Base-by-base conservation (phyloP, 2,329 filamentous ascomycete species). In the Scedosporium boydii region DNA sequence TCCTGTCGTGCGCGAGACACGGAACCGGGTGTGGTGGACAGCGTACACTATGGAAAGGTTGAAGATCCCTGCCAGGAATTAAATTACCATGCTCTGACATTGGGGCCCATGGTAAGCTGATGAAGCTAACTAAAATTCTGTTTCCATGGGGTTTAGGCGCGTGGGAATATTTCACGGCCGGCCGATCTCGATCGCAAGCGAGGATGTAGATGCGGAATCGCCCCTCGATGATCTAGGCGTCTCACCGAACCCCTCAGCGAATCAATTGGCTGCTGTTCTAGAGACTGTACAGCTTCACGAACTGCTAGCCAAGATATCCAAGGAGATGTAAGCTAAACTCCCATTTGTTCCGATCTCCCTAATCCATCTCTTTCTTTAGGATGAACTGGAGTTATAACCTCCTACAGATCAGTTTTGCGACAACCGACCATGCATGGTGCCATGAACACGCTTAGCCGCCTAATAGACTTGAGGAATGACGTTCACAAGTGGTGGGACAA, bases 1-100 rank as follows among this genome's bases (percentile, higher is more conserved):
- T 34, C 71, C 77, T 10, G 74, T 75, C 34, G 77, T 80, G 64
- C 73, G 80, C 14, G 81, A 84, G 72, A 78, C 77, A 3, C 74
- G 82, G 18, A 83, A 82, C 66, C 75, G 82, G 2, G 79, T 84
- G 7, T 84, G 82, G 74, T 84, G 82, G 82, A 83, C 80, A 3
- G 76, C 77, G 0, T 84, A 83, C 66, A 82, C 80, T 0, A 78
- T 82, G 27, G 82, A 85, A 65, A 82, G 80, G 79, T 82, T 70
- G 57, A 72, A 14, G n/a, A n/a, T n/a, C 23, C 14, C 12, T 5
- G 7, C 12, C 23, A 26, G 34, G 18, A 3, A 7, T 14, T 10
- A 21, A 27, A 12, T 12, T n/a, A 51, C 23, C 18, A 58, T 27
- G 9, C 12, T n/a, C 23, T 12, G 23, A 16, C 10, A 26, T 57